Conservation (phyloP, 345 rosid species). For the Ceriops tagal region DNA sequence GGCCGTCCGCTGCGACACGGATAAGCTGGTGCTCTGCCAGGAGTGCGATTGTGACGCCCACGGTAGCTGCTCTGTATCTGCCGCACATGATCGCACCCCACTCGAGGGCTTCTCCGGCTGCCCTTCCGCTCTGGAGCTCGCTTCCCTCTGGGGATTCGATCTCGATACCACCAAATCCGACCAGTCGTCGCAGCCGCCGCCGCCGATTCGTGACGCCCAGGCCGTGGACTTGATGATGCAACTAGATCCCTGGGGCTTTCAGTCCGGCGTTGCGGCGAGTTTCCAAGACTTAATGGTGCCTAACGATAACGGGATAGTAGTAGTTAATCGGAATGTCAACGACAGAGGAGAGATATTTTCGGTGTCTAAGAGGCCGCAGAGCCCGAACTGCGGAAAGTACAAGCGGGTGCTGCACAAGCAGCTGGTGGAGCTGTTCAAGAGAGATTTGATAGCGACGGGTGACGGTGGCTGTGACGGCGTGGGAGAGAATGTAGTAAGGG, state of each 20-base stretch:
- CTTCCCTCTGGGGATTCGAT: conserved; percentile 57
- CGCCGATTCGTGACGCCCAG: not conserved
- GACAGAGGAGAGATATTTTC: conserved; percentile 12
- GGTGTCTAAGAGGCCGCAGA: conserved; percentile 28
- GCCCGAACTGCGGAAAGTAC: conserved; percentile 44
- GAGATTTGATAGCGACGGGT: conserved; percentile 19
- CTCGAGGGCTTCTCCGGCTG: conserved; percentile 70
- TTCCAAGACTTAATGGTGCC: conserved; percentile 64
- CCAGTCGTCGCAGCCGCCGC: not conserved
- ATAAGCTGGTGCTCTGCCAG: conserved; percentile 55
- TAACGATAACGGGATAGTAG: conserved; percentile 17
- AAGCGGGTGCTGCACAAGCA: conserved; percentile 60
- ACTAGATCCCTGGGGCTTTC: conserved; percentile 42
- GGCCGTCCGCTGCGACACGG: conserved; percentile 54
- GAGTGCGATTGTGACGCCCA: conserved; percentile 75
- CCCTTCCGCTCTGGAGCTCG: conserved; percentile 59
- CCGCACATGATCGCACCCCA: conserved; percentile 54
- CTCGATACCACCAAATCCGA: conserved; percentile 32
- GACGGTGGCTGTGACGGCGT: conserved; percentile 19
- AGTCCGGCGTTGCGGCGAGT: conserved; percentile 23
- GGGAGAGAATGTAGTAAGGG: conserved; percentile 37
- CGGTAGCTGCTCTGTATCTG: conserved; percentile 61
- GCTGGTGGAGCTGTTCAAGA: conserved; percentile 54
- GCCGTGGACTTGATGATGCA: conserved; percentile 32
- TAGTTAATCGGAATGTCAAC: conserved; percentile 3